Evolutionary conservation across 495 filamentous ascomycete genomes (phyloP).

Genomic region (Lophiotrema nucula): DNA sequence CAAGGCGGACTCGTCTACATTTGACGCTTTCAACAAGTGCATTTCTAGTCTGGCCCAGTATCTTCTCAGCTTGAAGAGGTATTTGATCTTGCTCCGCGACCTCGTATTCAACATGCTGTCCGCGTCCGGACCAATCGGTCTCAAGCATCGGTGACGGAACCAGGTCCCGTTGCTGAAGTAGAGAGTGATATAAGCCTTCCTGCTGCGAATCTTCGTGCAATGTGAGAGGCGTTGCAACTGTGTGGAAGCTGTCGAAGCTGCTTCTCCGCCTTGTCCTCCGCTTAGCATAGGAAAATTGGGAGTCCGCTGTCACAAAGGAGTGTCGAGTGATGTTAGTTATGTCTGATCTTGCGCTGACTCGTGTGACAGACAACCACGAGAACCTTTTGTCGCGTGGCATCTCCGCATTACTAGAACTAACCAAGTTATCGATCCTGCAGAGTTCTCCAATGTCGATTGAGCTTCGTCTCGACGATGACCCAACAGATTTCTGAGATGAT

Average conservation of each 20-base stretch:
- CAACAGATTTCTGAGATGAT: too few species aligned
- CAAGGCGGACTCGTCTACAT: slow-evolving; percentile 22
- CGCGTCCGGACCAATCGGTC: slow-evolving; percentile 16
- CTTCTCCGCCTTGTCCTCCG: too few species aligned
- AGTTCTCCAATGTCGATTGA: not conserved
- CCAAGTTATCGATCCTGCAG: not conserved
- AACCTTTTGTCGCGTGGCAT: not conserved
- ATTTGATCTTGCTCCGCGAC: not conserved
- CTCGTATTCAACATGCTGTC: slow-evolving; percentile 12
- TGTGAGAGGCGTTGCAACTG: not conserved
- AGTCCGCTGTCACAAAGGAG: not conserved
- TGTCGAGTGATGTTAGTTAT: not conserved
- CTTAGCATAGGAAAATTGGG: not conserved
- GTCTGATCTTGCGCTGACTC: not conserved
- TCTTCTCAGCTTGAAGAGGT: not conserved
- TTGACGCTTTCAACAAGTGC: slow-evolving; percentile 30
- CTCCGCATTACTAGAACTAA: not conserved
- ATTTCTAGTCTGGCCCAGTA: slow-evolving; percentile 1
- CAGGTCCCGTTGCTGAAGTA: not conserved
- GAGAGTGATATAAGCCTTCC: not conserved
- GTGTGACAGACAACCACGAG: not conserved
- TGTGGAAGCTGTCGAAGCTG: not conserved
- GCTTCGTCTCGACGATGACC: not conserved
- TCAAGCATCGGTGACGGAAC: not conserved
- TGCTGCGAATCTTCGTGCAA: not conserved